Evolutionary conservation across 352 stramenopile genomes (phyloP), one percentile per base, ranked within the genome.

Genomic region (Discostella stelligera): DNA sequence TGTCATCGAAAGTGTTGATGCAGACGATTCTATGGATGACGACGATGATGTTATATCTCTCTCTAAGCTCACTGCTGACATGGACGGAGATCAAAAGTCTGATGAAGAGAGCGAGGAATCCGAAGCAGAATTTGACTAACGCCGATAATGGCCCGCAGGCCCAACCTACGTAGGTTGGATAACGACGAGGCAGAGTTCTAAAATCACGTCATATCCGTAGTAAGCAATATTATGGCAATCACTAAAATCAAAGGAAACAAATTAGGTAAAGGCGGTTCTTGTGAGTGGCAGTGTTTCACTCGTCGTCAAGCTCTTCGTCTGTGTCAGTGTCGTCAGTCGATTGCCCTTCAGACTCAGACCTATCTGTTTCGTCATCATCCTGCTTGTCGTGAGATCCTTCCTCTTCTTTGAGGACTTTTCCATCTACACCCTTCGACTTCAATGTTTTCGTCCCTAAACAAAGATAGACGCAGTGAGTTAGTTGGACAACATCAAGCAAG

Each of bases 371-470:
- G 1, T 79, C 65, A 32, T 65, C 71, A 6, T 76, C 58, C 5
- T 72, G 66, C 2, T 67, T 50, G 13, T 70, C 66, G 20, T 80
- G 27, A 21, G 21, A 37, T 4, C 14, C 18, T 5, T 73, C 50
- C 48, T 73, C 61, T 62, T 71, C 65, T 18, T 66, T 69, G 14
- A 84, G 37, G 32, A 52, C 62, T 21, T 55, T 79, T 8, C 81
- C 81, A 71, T 88, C 73, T 14, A 85, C 80, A 46, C 82, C 68
- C 50, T 61, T 76, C 9, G 52, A 32, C 54, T 84, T 85, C 60
- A 88, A 65, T 44, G 54, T 81, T 82, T 66, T 71, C 20, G 70
- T 77, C 54, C 46, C 65, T 74, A 55, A 6, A 3, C 0, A 44
- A 11, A 44, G 37, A 44, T 44, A 44, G 11, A 44, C 7, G n/a